Conservation (phyloP, 768 basidiomycete species). For the Sarcomyxa edulis region DNA sequence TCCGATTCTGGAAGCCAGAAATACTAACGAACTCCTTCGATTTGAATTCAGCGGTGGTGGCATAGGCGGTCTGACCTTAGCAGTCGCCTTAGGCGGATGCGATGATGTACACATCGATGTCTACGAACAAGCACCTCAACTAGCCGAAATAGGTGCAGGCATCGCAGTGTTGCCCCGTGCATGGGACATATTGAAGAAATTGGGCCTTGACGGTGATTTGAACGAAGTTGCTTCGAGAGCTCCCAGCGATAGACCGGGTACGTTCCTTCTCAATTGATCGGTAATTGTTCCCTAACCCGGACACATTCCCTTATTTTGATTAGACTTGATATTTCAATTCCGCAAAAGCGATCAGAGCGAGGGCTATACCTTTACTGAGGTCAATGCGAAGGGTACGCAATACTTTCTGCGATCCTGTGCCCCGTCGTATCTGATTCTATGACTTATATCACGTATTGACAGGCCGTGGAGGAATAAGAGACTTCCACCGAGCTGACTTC, state of each 20-base stretch:
- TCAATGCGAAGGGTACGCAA: slow-evolving; percentile 14
- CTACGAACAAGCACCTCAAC: slow-evolving; percentile 31
- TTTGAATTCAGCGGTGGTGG: slow-evolving; percentile 27
- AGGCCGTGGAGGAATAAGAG: slow-evolving; percentile 16
- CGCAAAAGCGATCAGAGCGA: slow-evolving; percentile 27
- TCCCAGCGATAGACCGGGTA: background rate
- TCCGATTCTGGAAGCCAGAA: no score
- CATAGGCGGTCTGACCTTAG: slow-evolving; percentile 23
- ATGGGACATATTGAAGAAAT: slow-evolving; percentile 19
- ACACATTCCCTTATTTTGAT: background rate
- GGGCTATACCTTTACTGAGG: slow-evolving; percentile 22
- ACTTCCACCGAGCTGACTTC: slow-evolving; percentile 39
- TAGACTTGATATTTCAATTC: slow-evolving; percentile 16
- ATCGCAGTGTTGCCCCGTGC: slow-evolving; percentile 31
- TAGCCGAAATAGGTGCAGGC: slow-evolving; percentile 35
- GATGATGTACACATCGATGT: slow-evolving; percentile 28
- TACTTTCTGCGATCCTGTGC: background rate
- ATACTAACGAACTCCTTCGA: no score
- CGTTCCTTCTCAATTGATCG: slow-evolving; percentile 2
- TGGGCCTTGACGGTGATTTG: slow-evolving; percentile 14
- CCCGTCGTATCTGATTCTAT: background rate
- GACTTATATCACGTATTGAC: no score
- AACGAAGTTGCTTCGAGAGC: background rate
- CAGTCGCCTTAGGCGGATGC: slow-evolving; percentile 18
- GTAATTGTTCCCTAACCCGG: slow-evolving; percentile 6